Base-by-base conservation (phyloP, 257 asterid species). In the Ehretia macrophylla region DNA sequence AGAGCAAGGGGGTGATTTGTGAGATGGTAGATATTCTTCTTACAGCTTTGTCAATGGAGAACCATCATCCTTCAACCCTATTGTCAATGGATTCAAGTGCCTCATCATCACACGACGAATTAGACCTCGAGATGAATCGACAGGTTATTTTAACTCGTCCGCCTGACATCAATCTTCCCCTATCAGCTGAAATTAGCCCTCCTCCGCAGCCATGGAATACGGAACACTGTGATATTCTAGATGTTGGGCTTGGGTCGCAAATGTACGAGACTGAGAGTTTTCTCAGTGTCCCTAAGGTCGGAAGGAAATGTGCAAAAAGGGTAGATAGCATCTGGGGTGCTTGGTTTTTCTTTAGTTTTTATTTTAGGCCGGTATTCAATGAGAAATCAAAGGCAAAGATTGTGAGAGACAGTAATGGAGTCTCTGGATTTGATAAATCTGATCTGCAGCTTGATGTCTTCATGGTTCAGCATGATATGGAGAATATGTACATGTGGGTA, bases 61-160 rank as follows among this genome's bases (percentile, higher is more conserved):
- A 83, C 69, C 95, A 85, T 68, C 98, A 81, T 70, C 98, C 98
- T 65, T 91, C 95, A 44, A 88, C 96, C 72, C 84, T 79, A 35
- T 70, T 91, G 60, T 88, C 98, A 60, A 91, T 91, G 95, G 98
- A 88, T 76, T 88, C 94, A 52, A 90, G 93, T 62, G 94, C 89
- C 55, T 81, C 94, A 5, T 81, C 95, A 0, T 68, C 95, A 3
- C 94, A 85, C 37, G 84, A 74, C 27, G 90, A 82, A 35, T 68
- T 85, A 46, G 84, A 80, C 66, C 82, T 79, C 10, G 90, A 85
- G 65, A 82, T 80, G 87, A 82, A 68, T 40, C 79, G 81, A 37
- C 87, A 78, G 22, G 75, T 82, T 32, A 21, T 76, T 32, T 68
- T 81, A 65, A 70, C 82, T 35, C 81, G 86, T 12, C 94, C 94